Evolutionary conservation across 768 basidiomycete genomes (phyloP), one percentile per base, ranked within the genome.

Genomic region (Pleurotus pulmonarius): DNA sequence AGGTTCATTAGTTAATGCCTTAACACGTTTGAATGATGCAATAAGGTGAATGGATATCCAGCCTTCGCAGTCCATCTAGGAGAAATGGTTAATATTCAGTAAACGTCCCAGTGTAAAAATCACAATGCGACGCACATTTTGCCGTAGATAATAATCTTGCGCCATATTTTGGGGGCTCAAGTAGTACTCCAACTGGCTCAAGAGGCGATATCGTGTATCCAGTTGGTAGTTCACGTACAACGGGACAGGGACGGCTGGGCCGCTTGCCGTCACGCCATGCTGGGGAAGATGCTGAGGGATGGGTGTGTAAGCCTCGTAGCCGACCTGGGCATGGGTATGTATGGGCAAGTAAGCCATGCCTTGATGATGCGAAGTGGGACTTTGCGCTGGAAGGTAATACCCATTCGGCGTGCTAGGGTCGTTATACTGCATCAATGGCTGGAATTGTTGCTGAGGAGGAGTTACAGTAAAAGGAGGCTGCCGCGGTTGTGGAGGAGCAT

Each of bases 171-270:
- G 87, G 56, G 87, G 77, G 62, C 92, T 92, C 62, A 98, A 77
- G 73, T 96, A 98, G 69, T 93, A 97, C 71, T 96, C 95, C 51
- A 96, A 72, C 69, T 96, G 90, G 1, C 83, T 87, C 44, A 96
- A 79, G 24, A 96, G 74, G 66, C 81, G 85, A 63, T 79, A 87
- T 48, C 85, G 70, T 49, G 80, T 83, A 64, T 94, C 92, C 11
- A 90, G 66, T 1, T 83, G 78, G 72, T 82, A 86, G 4, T 77
- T 62, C 12, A 83, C 51, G 13, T 81, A 71, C 45, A 76, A 55
- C 3, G 85, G 81, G 16, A 75, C 67, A 2, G 83, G 82, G 15
- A 84, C 65, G 37, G 69, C 9, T 34, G 8, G 29, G 11, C 29
- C 29, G 29, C 8, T 34, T 57, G 65, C 34, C 26, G 61, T 57